Conservation (phyloP, 257 asterid species). For the Primulina eburnea region DNA sequence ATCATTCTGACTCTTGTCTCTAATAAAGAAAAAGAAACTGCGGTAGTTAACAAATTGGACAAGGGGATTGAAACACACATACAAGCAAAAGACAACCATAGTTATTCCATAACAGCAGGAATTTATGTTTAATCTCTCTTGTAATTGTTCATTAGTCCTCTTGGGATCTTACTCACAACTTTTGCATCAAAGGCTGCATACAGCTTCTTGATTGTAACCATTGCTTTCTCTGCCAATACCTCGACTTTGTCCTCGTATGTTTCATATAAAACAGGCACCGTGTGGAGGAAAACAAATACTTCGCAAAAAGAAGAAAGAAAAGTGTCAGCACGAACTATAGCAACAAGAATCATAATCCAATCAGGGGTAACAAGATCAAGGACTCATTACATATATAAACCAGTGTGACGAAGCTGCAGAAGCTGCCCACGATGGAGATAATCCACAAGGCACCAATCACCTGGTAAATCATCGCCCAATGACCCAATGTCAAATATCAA, state of each 20-base stretch:
- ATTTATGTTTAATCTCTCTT: slow-evolving; percentile 28
- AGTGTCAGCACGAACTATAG: background rate
- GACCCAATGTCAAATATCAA: background rate
- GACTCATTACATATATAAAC: slow-evolving; percentile 41
- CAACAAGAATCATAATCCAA: too few relatives aligned
- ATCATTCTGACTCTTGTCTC: background rate
- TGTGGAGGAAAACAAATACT: slow-evolving; percentile 44
- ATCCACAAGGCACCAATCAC: slow-evolving; percentile 47
- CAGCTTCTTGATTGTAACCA: slow-evolving; percentile 44
- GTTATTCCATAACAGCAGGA: background rate
- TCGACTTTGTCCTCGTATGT: slow-evolving; percentile 49
- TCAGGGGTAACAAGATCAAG: background rate
- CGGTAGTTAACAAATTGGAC: background rate
- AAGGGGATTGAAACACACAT: background rate
- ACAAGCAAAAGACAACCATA: background rate
- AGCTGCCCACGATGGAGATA: slow-evolving; percentile 43
- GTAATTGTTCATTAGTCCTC: slow-evolving; percentile 34
- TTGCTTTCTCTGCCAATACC: slow-evolving; percentile 50
- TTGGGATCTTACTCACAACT: slow-evolving; percentile 48
- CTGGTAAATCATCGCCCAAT: slow-evolving; percentile 18
- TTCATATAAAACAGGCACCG: slow-evolving; percentile 48
- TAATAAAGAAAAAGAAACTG: background rate
- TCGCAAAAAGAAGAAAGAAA: background rate
- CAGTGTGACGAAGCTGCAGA: slow-evolving; percentile 48
- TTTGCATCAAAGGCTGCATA: slow-evolving; percentile 40